phyloP scores from a whole-genome alignment of 176 grass and related monocot genomes.

The Triticum dicoccoides region DNA sequence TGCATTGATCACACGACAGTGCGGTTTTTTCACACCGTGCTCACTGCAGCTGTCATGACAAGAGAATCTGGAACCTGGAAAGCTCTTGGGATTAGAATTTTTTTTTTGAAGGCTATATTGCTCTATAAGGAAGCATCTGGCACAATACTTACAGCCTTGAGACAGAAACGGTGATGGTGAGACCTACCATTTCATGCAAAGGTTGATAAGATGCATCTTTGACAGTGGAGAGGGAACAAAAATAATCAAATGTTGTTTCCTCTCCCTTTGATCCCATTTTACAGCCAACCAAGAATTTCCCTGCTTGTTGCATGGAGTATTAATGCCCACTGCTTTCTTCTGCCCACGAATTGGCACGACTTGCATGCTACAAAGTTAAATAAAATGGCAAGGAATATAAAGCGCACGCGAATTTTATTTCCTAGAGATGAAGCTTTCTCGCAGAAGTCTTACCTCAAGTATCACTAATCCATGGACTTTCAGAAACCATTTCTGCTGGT shows the following conservation, averaged over 20 bases:
- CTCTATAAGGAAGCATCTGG: constrained; percentile 38
- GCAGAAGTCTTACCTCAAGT: constrained; percentile 5
- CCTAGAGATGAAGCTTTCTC: constrained; percentile 5
- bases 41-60: constrained; percentile 30
- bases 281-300: constrained; percentile 19
- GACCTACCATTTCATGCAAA: constrained; percentile 25
- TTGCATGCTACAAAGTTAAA: constrained; percentile 31
- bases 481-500: constrained; percentile 1
- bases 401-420: constrained; percentile 23
- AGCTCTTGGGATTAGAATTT: constrained; percentile 18
- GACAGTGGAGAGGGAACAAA: constrained; percentile 48
- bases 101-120: constrained; percentile 44
- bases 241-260: constrained; percentile 30
- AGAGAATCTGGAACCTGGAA: constrained; percentile 41
- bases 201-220: constrained; percentile 46
- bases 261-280: constrained; percentile 5
- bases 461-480: constrained; percentile 8
- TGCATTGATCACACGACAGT: constrained; percentile 38
- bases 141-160: constrained; percentile 23
- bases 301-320: neutral
- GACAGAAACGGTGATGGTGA: constrained; percentile 21
- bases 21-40: constrained; percentile 16
- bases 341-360: constrained; percentile 17
- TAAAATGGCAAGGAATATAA: constrained; percentile 36
- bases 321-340: constrained; percentile 28